A percentile compares a stretch with the other conserved stretches of the same genome.
Evolutionary conservation across 2,329 filamentous ascomycete genomes (phyloP).

Genomic region (Fusarium paranaense): DNA sequence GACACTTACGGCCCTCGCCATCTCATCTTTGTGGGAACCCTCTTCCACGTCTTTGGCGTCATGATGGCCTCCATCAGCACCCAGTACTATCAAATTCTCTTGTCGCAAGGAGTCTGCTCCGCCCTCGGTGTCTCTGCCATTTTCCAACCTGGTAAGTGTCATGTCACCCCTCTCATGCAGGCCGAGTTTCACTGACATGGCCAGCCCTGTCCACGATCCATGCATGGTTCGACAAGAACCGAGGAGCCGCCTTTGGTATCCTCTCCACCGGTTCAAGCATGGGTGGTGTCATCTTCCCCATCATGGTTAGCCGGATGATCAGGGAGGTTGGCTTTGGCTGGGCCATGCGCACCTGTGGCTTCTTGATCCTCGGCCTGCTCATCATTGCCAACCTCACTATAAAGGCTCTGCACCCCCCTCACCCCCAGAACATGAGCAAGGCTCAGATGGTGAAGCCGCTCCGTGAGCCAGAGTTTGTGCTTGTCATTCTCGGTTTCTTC

Average conservation of each 20-base stretch:
- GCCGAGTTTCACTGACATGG: neutral
- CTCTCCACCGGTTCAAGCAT: slow-evolving; percentile 51
- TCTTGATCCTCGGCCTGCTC: slow-evolving; percentile 51
- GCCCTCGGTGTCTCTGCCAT: slow-evolving; percentile 52
- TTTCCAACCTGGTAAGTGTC: slow-evolving; percentile 46
- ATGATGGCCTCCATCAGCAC: slow-evolving; percentile 70
- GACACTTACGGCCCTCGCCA: slow-evolving; percentile 72
- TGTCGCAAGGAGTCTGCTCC: slow-evolving; percentile 53
- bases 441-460: slow-evolving; percentile 49
- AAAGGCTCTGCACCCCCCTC: slow-evolving; percentile 37
- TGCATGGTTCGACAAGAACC: slow-evolving; percentile 51
- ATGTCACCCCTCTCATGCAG: neutral
- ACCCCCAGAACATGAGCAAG: slow-evolving; percentile 43
- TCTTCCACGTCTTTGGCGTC: slow-evolving; percentile 69
- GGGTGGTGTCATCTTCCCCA: slow-evolving; percentile 55
- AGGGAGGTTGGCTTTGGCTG: slow-evolving; percentile 52
- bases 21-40: slow-evolving; percentile 63
- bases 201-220: slow-evolving; percentile 46
- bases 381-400: slow-evolving; percentile 48
- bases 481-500: slow-evolving; percentile 49
- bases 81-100: slow-evolving; percentile 55
- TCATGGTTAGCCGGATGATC: slow-evolving; percentile 53
- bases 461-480: slow-evolving; percentile 47
- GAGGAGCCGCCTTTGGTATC: slow-evolving; percentile 51
- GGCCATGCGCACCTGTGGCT: slow-evolving; percentile 54